Conservation (phyloP, 2,329 filamentous ascomycete genomes). For the Orbilia quercus region DNA sequence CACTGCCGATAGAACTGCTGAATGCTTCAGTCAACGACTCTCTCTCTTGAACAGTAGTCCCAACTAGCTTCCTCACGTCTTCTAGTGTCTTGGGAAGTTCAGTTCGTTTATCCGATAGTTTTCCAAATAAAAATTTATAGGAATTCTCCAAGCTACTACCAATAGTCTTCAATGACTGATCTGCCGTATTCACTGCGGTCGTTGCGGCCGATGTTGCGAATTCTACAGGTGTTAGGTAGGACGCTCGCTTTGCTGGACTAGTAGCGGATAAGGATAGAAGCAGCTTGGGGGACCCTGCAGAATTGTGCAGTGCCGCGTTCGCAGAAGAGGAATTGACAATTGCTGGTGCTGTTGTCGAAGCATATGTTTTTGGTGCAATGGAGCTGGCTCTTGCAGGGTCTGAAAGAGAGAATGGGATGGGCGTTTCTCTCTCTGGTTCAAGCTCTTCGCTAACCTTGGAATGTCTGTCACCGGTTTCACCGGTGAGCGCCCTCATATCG, state of each 20-base stretch:
- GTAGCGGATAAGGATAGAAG: neutral
- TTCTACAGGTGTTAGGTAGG: constrained; percentile 59
- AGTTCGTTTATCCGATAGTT: constrained; percentile 75
- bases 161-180: constrained; percentile 91
- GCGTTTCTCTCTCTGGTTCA: neutral
- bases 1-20: neutral
- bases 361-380: neutral
- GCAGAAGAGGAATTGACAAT: constrained; percentile 11
- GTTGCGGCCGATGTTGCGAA: constrained; percentile 57
- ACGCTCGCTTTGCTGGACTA: constrained; percentile 37
- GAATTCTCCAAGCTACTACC: constrained; percentile 89
- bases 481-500: constrained; percentile 80
- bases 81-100: constrained; percentile 86
- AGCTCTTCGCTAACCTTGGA: neutral
- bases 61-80: constrained; percentile 89
- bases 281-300: neutral
- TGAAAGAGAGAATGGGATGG: neutral
- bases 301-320: constrained; percentile 3
- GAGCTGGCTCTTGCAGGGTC: neutral
- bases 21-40: constrained; percentile 3
- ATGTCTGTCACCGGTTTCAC: constrained; percentile 1
- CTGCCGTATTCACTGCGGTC: constrained; percentile 76
- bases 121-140: constrained; percentile 91
- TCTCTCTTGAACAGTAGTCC: constrained; percentile 70
- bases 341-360: neutral